Evolutionary conservation across 805 yeast species (phyloP), one percentile per base, ranked within the genome.

Genomic region (Hemisphaericaspora nanyangensis): DNA sequence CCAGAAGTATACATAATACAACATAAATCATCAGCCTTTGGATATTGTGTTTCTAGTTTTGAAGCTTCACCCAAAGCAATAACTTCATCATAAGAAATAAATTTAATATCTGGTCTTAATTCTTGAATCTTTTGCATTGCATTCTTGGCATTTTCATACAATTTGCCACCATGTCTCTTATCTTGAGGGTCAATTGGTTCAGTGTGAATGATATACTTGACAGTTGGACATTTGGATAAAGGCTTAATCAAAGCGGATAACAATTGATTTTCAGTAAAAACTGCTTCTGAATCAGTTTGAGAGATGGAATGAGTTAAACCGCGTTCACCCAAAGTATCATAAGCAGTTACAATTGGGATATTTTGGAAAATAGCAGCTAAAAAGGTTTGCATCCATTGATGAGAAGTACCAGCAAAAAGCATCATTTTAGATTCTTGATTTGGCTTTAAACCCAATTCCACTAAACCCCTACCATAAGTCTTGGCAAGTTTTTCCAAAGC

Each of bases 301-400:
- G 76, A 72, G 55, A 93, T 72, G 3, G 97, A 89, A 63, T 85
- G 95, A 41, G 82, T 83, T 55, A 90, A 74, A 17, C 96, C 96
- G 27, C 75, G 74, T 63, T 88, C 95, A 42, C 97, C 97, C 49
- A 90, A 72, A 31, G 96, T 88, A 61, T 90, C 97, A 63, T 93
- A 93, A 28, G 99, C 98, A 12, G 99, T 93, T 29, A 89, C 98
- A 41, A 85, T 75, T 17, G 98, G 85, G 44, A 93, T 82, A 35
- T 76, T 65, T 63, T 88, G 96, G 37, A 89, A 70, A 51, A 79
- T 77, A 38, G 87, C 74, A 12, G 90, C 96, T 43, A 87, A 61
- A 48, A 80, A 91, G 24, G 86, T 76, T 65, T 86, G 85, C 87
- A 91, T 77, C 98, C 98, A 91, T 56, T 79, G 79, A 40, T 78